Evolutionary conservation across 2,329 filamentous ascomycete genomes (phyloP), one percentile per base, ranked within the genome.

Genomic region (Alternaria triticimaculans): DNA sequence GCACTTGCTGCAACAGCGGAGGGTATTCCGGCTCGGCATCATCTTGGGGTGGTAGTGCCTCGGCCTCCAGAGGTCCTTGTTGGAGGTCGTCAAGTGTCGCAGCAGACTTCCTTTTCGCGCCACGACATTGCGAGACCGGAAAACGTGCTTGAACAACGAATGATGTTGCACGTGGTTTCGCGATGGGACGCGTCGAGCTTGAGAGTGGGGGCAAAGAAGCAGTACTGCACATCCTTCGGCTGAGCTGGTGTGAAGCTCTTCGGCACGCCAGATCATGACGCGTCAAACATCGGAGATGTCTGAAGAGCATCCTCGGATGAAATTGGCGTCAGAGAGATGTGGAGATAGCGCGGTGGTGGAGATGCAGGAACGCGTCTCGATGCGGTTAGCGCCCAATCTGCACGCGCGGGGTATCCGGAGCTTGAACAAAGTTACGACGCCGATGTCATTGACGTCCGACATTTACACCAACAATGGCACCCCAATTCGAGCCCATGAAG

Each of bases 1-100:
- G 88, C 26, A 93, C 95, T 78, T 97, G 94, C 75, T 93, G 88
- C 62, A 98, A 84, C 51, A 98, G 92, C n/a, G 93, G 92, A 15
- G 96, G 94, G 79, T 97, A 97, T 63, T 84, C 84, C 20, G 86
- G 86, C 30, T 81, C 80, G 57, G 85, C 81, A 58, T 85, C 81
- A 46, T 82, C 77, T 54, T 80, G 77, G 33, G 82, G 77, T 15
- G 71, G 71, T 59, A 83, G 73, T 7, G 84, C 77, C 21, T 80
- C 73, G 26, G 81, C 67, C 46, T 84, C 80, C 44, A 90, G 76
- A 5, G 80, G 74, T 5, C 88, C 88, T 76, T 90, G 88, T 6
- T 86, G 86, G 28, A 89, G 79, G 25, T 87, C 82, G 41, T 77
- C 74, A 18, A 77, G 58, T 9, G 65, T 55, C 33, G 83, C 41